Evolutionary conservation across 139 green algal species (phyloP).

Genomic region (Chlamydomonas sp.): DNA sequence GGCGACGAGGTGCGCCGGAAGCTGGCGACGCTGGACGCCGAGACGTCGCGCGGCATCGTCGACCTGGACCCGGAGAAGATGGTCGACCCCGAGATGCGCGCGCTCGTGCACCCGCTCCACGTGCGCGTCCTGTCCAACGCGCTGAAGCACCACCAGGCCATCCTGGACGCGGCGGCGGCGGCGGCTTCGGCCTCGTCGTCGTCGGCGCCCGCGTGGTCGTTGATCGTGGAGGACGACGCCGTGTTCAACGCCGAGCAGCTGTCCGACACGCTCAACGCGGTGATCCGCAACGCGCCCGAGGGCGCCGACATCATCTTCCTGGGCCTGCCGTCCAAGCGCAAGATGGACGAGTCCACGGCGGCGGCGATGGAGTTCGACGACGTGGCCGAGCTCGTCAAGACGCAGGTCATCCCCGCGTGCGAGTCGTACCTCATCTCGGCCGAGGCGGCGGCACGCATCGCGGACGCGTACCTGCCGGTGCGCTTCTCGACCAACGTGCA

Average conservation of each 20-base stretch:
- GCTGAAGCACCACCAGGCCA: conserved; percentile 18
- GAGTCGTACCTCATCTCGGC: conserved; percentile 10
- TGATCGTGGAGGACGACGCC: conserved; percentile 15
- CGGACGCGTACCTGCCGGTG: conserved; percentile 5
- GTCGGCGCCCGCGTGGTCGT: not conserved
- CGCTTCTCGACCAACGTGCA: conserved; percentile 4
- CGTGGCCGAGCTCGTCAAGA: not conserved
- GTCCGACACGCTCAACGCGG: not conserved
- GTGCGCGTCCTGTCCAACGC: conserved; percentile 9
- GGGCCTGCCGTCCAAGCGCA: not conserved
- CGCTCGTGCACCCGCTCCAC: not conserved
- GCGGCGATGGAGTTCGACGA: not conserved
- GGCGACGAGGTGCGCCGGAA: too few species aligned
- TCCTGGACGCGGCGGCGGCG: not conserved
- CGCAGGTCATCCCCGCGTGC: not conserved
- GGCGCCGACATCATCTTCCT: conserved; percentile 1
- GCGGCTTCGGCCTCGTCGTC: not conserved
- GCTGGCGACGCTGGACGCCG: too few species aligned
- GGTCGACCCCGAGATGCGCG: not conserved
- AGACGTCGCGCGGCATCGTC: too few species aligned
- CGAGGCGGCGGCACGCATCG: not conserved
- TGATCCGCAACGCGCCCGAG: not conserved
- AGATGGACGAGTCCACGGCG: not conserved
- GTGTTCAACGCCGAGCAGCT: not conserved
- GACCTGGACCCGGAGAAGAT: too few species aligned